Base-by-base conservation (phyloP, 208 protist genomes). In the Crithidia fasciculata region DNA sequence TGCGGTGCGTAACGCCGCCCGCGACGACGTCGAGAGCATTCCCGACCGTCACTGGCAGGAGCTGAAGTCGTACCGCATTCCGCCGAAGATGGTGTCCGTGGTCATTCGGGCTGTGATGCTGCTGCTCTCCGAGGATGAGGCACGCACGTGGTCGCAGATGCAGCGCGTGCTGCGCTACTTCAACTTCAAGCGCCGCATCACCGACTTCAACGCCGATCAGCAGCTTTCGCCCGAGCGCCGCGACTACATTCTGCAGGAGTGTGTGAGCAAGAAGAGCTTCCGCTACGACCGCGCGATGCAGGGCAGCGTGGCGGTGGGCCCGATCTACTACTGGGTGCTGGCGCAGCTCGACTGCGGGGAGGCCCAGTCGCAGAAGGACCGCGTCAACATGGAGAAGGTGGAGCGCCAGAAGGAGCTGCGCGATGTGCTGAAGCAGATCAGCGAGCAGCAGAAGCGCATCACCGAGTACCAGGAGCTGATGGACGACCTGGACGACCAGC, bases 311-410 rank as follows among this genome's bases (percentile, higher is more conserved):
- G 91, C 91, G 5, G 78, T 94, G 37, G 89, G 91, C 39, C 89
- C 89, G 65, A 96, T 96, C 69, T 96, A 96, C 77, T 96, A 96
- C 81, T 96, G 91, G 89, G 85, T 92, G 56, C 81, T 96, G 49
- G 88, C 91, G 0, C 91, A 96, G 83, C 82, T 96, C 37, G 91
- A 96, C 71, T 82, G 72, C 39, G 82, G 85, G 44, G 88, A 94
- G 72, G 91, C 91, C 10, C 76, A 83, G 59, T 84, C 78, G 47
- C 82, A 96, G 76, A 83, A 88, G 78, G 60, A 54, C 16, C 58
- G 62, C 50, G 72, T 94, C 15, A 65, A 94, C 62, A 56, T 84
- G 69, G 80, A 84, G 62, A 92, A 84, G 72, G 58, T 80, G n/a
- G 62, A 53, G 52, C 80, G 74, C 39, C 81, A 89, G 76, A 81